These are phyloP conservation scores for Cydonia oblonga DNA, from an alignment of 331 rosid genomes.

Conservation along the genomic window DNA sequence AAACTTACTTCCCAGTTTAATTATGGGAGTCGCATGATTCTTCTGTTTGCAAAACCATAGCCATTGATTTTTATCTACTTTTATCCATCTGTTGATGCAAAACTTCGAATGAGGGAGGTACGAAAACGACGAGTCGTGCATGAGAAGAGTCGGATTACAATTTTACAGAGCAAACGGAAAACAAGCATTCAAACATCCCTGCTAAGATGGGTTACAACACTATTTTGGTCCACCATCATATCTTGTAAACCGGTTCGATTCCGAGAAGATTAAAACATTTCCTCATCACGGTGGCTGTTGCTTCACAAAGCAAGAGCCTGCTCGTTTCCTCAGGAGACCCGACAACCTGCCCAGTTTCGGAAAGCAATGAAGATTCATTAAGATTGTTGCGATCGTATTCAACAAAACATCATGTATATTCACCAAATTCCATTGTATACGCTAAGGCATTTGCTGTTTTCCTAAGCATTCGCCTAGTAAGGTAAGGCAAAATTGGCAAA, in stretches of 20 bases:
- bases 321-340: constrained; percentile 78
- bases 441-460: too few species aligned
- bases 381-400: neutral
- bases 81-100: too few species aligned
- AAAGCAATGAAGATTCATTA: neutral
- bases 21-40: too few species aligned
- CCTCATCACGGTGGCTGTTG: constrained; percentile 81
- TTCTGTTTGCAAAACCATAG: neutral
- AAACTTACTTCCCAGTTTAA: too few species aligned
- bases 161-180: neutral
- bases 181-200: neutral
- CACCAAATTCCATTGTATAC: neutral
- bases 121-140: too few species aligned
- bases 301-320: constrained; percentile 87
- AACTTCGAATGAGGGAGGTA: too few species aligned
- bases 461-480: too few species aligned
- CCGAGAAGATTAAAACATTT: constrained; percentile 87
- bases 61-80: too few species aligned
- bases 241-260: constrained; percentile 76
- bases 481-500: too few species aligned
- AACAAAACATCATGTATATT: neutral
- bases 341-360: constrained; percentile 43
- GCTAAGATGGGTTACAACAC: too few species aligned
- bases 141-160: neutral
- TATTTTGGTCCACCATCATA: neutral